phyloP scores from a whole-genome alignment of 2,329 filamentous ascomycete species.

The Dactylellina drechsleri region DNA sequence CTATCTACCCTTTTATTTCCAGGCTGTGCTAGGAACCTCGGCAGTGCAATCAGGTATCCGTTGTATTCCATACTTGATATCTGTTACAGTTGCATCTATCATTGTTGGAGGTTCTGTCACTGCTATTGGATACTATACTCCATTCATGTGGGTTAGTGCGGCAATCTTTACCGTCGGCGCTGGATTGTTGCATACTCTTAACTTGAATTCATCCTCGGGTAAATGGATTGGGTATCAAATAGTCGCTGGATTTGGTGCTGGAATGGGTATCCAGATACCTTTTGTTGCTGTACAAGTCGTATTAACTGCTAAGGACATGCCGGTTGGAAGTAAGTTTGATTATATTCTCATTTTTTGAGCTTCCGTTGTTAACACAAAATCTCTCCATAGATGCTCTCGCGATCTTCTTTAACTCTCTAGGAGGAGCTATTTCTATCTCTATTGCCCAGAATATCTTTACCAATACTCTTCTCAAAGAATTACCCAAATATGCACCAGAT shows the following conservation, averaged over 20 bases:
- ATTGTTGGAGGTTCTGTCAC: slow-evolving; percentile 61
- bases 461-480: slow-evolving; percentile 69
- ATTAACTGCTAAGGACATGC: slow-evolving; percentile 58
- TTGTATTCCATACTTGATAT: slow-evolving; percentile 63
- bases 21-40: slow-evolving; percentile 63
- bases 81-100: slow-evolving; percentile 62
- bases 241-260: slow-evolving; percentile 58
- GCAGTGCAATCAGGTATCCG: slow-evolving; percentile 65
- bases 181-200: slow-evolving; percentile 63
- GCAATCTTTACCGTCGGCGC: slow-evolving; percentile 62
- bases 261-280: slow-evolving; percentile 59
- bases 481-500: slow-evolving; percentile 63
- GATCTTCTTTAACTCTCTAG: slow-evolving; percentile 73
- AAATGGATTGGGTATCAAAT: slow-evolving; percentile 61
- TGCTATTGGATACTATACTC: slow-evolving; percentile 64
- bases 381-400: slow-evolving; percentile 60
- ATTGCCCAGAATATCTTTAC: slow-evolving; percentile 75
- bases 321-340: slow-evolving; percentile 57
- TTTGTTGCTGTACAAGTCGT: slow-evolving; percentile 59
- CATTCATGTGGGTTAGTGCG: slow-evolving; percentile 61
- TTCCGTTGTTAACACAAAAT: slow-evolving; percentile 55
- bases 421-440: slow-evolving; percentile 73
- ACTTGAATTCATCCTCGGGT: slow-evolving; percentile 59
- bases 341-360: slow-evolving; percentile 55
- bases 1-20: slow-evolving; percentile 65